phyloP scores from a whole-genome alignment of 1,284 basidiomycete species.

The Ceratobasidium sp. region DNA sequence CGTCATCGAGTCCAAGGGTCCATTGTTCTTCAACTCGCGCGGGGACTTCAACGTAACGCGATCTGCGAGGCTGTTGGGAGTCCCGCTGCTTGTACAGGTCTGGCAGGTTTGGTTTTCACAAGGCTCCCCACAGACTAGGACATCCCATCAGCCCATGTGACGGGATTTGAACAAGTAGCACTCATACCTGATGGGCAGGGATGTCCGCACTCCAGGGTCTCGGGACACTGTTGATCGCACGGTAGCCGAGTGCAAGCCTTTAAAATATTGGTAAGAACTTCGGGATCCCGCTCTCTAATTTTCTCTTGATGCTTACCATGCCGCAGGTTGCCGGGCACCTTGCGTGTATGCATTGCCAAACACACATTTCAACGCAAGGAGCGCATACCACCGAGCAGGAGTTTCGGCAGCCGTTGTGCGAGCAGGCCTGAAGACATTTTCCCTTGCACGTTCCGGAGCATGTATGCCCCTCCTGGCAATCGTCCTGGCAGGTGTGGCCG shows the following conservation, averaged over 20 bases:
- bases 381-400: slow-evolving; percentile 70
- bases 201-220: slow-evolving; percentile 70
- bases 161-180: no score
- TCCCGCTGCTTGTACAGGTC: slow-evolving; percentile 62
- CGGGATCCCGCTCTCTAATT: no score
- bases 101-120: slow-evolving; percentile 71
- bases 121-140: slow-evolving; percentile 75
- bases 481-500: slow-evolving; percentile 67
- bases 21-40: slow-evolving; percentile 61
- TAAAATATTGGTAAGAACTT: slow-evolving; percentile 53
- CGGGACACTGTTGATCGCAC: slow-evolving; percentile 70
- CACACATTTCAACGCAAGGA: slow-evolving; percentile 73
- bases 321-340: slow-evolving; percentile 75
- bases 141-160: neutral
- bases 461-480: slow-evolving; percentile 66
- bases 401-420: slow-evolving; percentile 65
- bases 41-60: slow-evolving; percentile 68
- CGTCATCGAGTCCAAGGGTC: slow-evolving; percentile 60
- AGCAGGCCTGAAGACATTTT: slow-evolving; percentile 70
- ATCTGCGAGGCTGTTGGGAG: slow-evolving; percentile 67
- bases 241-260: slow-evolving; percentile 79
- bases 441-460: slow-evolving; percentile 65
- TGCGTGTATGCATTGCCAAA: slow-evolving; percentile 70
- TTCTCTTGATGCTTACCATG: slow-evolving; percentile 74
- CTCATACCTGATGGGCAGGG: slow-evolving; percentile 74